Percentiles rank a stretch among this genome's conserved stretches.
phyloP scores from a whole-genome alignment of 257 asterid species.

The Nyctanthes arbortristis region DNA sequence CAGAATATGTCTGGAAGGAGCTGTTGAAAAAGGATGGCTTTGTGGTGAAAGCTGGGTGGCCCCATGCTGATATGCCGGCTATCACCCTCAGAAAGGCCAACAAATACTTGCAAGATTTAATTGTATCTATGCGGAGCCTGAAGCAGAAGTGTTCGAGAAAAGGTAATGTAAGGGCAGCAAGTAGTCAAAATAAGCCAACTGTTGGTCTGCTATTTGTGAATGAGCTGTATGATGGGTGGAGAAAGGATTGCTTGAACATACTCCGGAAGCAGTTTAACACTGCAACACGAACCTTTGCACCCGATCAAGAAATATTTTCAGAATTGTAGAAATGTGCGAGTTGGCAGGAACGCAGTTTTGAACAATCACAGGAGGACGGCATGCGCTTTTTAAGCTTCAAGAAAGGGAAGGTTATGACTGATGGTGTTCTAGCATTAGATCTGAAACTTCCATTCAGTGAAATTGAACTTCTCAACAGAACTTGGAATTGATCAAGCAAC shows the following conservation, averaged over 20 bases:
- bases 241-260: slow-evolving; percentile 67
- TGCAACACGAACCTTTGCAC: slow-evolving; percentile 57
- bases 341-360: slow-evolving; percentile 59
- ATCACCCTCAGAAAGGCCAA: slow-evolving; percentile 76
- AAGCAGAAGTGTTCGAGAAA: slow-evolving; percentile 86
- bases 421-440: slow-evolving; percentile 80
- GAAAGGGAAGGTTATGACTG: slow-evolving; percentile 69
- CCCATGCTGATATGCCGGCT: slow-evolving; percentile 67
- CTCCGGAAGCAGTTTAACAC: slow-evolving; percentile 56
- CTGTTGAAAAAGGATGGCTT: slow-evolving; percentile 74
- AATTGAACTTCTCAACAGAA: slow-evolving; percentile 68
- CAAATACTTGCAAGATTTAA: slow-evolving; percentile 70
- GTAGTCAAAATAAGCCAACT: slow-evolving; percentile 52
- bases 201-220: slow-evolving; percentile 63
- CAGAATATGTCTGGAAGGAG: slow-evolving; percentile 74
- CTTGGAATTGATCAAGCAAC: slow-evolving; percentile 65
- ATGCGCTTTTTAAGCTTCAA: slow-evolving; percentile 94
- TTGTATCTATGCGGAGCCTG: slow-evolving; percentile 78
- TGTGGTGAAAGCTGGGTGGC: slow-evolving; percentile 77
- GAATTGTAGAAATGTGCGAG: slow-evolving; percentile 65
- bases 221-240: slow-evolving; percentile 89
- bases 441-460: slow-evolving; percentile 85
- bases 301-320: slow-evolving; percentile 70
- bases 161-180: slow-evolving; percentile 37
- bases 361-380: slow-evolving; percentile 70